A percentile compares a stretch with the other conserved stretches of the same genome.
Conservation (phyloP, 305 asterid species). For the Plantago coronopus region DNA sequence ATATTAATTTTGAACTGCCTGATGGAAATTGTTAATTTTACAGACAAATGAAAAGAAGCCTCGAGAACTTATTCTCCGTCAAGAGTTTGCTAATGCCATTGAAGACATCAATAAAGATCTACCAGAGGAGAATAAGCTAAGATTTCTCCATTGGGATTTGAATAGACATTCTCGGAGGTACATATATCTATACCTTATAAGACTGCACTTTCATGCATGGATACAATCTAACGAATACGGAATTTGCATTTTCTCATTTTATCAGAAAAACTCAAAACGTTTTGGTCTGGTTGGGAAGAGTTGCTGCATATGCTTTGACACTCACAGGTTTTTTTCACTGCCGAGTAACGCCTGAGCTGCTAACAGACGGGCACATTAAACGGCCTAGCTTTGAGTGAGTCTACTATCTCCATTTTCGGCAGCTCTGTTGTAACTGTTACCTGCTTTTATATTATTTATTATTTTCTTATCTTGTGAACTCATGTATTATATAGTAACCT, state of each 20-base stretch:
- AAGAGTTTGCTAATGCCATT: conserved; percentile 90
- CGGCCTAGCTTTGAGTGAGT: conserved; percentile 68
- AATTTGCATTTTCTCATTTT: conserved; percentile 27
- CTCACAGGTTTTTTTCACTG: conserved; percentile 88
- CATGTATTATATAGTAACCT: conserved; percentile 4
- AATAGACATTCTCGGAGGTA: conserved; percentile 91
- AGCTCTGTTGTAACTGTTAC: not conserved
- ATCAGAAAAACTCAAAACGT: conserved; percentile 83
- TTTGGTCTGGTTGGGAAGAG: conserved; percentile 72
- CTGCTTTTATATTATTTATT: not conserved
- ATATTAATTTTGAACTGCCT: conserved; percentile 7
- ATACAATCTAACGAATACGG: conserved; percentile 20
- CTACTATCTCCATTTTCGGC: conserved; percentile 19
- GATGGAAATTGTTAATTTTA: conserved; percentile 27
- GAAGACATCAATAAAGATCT: conserved; percentile 76
- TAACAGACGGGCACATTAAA: conserved; percentile 45
- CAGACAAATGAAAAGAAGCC: conserved; percentile 97
- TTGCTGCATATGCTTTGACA: conserved; percentile 84
- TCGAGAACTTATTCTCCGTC: conserved; percentile 90
- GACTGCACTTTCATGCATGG: conserved; percentile 17
- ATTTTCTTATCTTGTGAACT: not conserved
- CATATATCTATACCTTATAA: conserved; percentile 17
- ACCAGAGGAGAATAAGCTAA: conserved; percentile 74
- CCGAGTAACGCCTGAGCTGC: conserved; percentile 46
- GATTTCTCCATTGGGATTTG: conserved; percentile 97